Evolutionary conservation across 108 stramenopile genomes (phyloP).

Genomic region (Pseudonitzschia multistriata): DNA sequence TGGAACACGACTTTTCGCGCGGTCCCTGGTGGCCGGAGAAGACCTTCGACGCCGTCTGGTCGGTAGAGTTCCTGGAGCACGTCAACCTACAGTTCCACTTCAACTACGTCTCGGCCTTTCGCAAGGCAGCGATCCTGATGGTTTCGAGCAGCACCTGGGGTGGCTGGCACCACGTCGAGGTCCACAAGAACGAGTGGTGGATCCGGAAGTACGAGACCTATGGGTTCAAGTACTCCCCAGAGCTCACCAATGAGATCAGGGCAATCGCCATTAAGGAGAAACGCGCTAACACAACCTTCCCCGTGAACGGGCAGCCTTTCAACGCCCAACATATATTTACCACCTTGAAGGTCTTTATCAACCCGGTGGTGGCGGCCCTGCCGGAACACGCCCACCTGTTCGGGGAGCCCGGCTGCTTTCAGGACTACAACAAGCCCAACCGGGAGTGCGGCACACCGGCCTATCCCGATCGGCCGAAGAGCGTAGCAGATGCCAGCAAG

Average conservation of each 20-base stretch:
- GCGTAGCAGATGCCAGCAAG: background rate
- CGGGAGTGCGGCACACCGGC: background rate
- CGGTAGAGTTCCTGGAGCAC: constrained; percentile 67
- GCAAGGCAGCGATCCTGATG: constrained; percentile 79
- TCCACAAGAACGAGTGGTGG: constrained; percentile 68
- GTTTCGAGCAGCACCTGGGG: constrained; percentile 68
- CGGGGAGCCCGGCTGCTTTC: constrained; percentile 38
- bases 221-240: constrained; percentile 53
- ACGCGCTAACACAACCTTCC: background rate
- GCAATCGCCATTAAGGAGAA: constrained; percentile 32
- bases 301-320: constrained; percentile 16
- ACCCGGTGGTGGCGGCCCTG: constrained; percentile 52
- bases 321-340: constrained; percentile 53
- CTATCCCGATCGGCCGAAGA: background rate
- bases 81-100: constrained; percentile 63
- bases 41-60: constrained; percentile 82
- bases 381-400: constrained; percentile 62
- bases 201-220: constrained; percentile 52
- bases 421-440: background rate
- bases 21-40: constrained; percentile 87
- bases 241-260: constrained; percentile 41
- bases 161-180: constrained; percentile 77
- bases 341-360: constrained; percentile 45
- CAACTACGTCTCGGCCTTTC: constrained; percentile 77
- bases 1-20: constrained; percentile 67